Percentiles rank a stretch among this genome's conserved stretches.
Evolutionary conservation across 441 rosid species (phyloP).

Genomic region (Syzygium malaccense): DNA sequence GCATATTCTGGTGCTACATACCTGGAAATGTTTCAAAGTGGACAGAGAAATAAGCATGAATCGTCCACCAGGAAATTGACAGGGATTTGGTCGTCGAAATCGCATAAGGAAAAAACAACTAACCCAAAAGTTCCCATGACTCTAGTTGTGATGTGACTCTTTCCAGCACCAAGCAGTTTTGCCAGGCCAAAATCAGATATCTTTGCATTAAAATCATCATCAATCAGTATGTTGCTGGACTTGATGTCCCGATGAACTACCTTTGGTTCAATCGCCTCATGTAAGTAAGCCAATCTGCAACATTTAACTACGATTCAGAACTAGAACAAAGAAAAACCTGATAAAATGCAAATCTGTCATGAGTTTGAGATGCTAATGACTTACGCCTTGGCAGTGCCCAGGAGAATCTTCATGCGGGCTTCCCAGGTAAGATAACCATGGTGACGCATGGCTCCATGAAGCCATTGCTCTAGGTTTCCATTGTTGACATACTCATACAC

Average conservation of each 20-base stretch:
- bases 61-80: background rate
- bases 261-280: slow-evolving; percentile 14
- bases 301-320: background rate
- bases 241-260: slow-evolving; percentile 15
- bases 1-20: slow-evolving; percentile 17
- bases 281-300: slow-evolving; percentile 12
- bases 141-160: slow-evolving; percentile 13
- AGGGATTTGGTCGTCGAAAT: background rate
- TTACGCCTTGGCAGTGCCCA: slow-evolving; percentile 18
- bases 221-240: slow-evolving; percentile 13
- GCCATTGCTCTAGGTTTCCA: slow-evolving; percentile 19
- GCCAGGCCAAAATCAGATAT: slow-evolving; percentile 15
- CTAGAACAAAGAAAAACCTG: background rate
- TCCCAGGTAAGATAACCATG: slow-evolving; percentile 15
- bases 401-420: slow-evolving; percentile 13
- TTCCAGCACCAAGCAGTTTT: slow-evolving; percentile 12
- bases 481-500: slow-evolving; percentile 12
- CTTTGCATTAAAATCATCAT: slow-evolving; percentile 10
- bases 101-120: background rate
- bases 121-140: slow-evolving; percentile 18
- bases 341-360: background rate
- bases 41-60: background rate
- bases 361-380: background rate
- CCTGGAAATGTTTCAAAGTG: background rate
- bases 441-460: slow-evolving; percentile 15